A percentile compares a stretch with the other conserved stretches of the same genome.
These are phyloP conservation scores for Plenodomus biglobosus DNA, from an alignment of 2,329 filamentous ascomycete genomes.

Conservation along the genomic window DNA sequence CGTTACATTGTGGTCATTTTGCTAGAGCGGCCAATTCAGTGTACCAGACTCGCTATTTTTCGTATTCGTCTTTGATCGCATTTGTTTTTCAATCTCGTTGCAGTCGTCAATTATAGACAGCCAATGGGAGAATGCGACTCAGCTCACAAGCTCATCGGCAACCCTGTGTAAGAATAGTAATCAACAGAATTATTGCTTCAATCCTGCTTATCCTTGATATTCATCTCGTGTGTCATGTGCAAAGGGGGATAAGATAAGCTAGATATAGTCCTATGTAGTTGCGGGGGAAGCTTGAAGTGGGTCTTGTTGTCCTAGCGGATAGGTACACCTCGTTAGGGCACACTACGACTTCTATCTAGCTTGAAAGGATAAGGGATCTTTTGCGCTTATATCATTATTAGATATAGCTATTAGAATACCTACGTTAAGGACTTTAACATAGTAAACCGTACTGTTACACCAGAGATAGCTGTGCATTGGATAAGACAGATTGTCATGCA, in stretches of 20 bases:
- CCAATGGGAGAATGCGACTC: not conserved
- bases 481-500: conserved; percentile 6
- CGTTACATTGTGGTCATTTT: conserved; percentile 14
- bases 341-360: not conserved
- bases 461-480: conserved; percentile 4
- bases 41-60: not conserved
- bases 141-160: not conserved
- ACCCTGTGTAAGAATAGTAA: not conserved
- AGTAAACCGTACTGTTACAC: not conserved
- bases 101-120: not conserved
- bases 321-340: not conserved
- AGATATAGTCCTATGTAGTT: conserved; percentile 5
- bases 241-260: not conserved
- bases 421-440: too few species aligned
- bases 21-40: not conserved
- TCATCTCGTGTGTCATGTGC: not conserved
- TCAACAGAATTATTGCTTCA: not conserved
- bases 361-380: not conserved
- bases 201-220: too few species aligned
- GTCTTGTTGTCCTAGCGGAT: not conserved
- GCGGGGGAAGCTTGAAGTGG: conserved; percentile 1
- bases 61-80: too few species aligned
- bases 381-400: too few species aligned
- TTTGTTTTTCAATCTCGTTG: too few species aligned
- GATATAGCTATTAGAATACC: too few species aligned